Base-by-base conservation (phyloP, 1,139 yeast genomes). In the Nakaseomyces bracarensis region DNA sequence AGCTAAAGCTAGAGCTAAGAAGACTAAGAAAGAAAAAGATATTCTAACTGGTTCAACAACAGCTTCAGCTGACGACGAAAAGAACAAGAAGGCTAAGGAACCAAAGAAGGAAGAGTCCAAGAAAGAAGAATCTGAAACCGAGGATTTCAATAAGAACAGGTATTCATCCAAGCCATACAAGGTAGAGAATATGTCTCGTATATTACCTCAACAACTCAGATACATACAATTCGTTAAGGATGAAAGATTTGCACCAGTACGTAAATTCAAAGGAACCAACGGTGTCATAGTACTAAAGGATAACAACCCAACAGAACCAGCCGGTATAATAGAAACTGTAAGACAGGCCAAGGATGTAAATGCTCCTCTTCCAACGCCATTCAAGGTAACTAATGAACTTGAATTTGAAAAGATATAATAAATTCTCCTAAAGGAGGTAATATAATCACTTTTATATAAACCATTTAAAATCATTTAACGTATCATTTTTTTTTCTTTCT, bases 321-420 rank as follows among this genome's bases (percentile, higher is more conserved):
- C 74, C 19, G 82, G 78, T 47, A 65, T 74, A 48, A 83, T 91
- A 60, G 83, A 81, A 64, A 89, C 97, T 1, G 82, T 87, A 23
- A 81, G 95, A 65, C 95, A 87, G 63, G 70, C 76, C 59, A 82
- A 78, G 58, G 72, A 77, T 47, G 81, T 79, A 23, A 94, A 86
- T 54, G 97, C 97, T 0, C 96, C 97, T 39, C 56, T 87, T 40
- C 97, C 97, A 26, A 81, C 82, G 52, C 93, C 96, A 42, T 91
- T 91, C 51, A 60, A 50, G 37, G 54, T 63, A 16, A 52, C 53
- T 33, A 64, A 60, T 26, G 58, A 57, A 15, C 41, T 60, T 21
- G 60, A 59, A 42, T 60, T 57, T 37, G 52, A 50, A 22, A 43
- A 42, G 14, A 33, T 49, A 39, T 47, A 46, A 38, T 25, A 25